phyloP scores from a whole-genome alignment of 106 monocot genomes.

The Dendrobium huoshanense region DNA sequence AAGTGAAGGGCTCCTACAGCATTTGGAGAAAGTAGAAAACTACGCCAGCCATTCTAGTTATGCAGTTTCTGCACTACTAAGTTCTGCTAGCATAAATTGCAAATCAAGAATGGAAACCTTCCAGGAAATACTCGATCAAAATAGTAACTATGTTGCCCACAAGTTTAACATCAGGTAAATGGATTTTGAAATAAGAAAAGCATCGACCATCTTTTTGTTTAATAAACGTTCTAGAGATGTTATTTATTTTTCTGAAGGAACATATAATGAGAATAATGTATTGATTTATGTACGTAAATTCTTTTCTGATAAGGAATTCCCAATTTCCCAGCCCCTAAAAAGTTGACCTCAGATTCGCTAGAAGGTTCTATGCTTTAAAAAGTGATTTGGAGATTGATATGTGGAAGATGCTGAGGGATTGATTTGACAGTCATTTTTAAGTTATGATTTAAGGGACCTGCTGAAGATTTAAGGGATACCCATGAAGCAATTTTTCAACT shows the following conservation, averaged over 20 bases:
- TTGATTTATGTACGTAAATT: neutral
- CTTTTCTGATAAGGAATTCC: neutral
- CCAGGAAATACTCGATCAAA: constrained; percentile 34
- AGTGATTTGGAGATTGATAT: neutral
- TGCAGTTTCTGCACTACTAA: constrained; percentile 47
- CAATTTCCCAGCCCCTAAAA: neutral
- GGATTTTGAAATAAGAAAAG: neutral
- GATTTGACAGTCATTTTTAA: too few species aligned
- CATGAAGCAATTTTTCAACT: too few species aligned
- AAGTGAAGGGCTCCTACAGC: neutral
- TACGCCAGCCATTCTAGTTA: constrained; percentile 36
- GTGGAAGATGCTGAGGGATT: too few species aligned
- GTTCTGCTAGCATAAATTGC: constrained; percentile 47
- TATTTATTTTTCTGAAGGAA: neutral
- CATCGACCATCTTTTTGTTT: neutral
- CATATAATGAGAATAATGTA: neutral
- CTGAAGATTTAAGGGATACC: too few species aligned
- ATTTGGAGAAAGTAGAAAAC: constrained; percentile 38
- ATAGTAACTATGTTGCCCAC: constrained; percentile 37
- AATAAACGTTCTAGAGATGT: neutral
- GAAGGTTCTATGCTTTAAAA: neutral
- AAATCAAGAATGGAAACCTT: constrained; percentile 44
- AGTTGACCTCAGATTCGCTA: neutral
- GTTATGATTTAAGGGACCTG: too few species aligned
- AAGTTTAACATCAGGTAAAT: constrained; percentile 59